These are phyloP conservation scores for Sclerotiophoma versabilis DNA, from an alignment of 2,329 filamentous ascomycete species.

Conservation along the genomic window DNA sequence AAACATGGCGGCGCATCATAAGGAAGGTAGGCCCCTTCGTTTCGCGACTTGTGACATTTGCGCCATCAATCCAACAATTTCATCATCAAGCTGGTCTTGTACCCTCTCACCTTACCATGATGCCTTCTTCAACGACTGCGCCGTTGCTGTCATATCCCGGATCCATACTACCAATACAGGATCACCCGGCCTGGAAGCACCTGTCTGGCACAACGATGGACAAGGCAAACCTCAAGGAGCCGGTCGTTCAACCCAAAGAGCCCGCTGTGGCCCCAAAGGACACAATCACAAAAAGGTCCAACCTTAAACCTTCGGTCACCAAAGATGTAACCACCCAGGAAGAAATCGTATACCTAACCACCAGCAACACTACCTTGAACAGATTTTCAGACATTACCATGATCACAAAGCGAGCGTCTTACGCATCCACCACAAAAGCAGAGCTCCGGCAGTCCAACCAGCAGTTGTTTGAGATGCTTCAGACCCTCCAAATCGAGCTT, in stretches of 20 bases:
- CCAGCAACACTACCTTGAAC: slow-evolving; percentile 9
- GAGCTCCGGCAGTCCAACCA: slow-evolving; percentile 35
- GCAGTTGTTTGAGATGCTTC: slow-evolving; percentile 38
- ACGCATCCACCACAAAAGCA: slow-evolving; percentile 35
- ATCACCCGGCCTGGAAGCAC: slow-evolving; percentile 14
- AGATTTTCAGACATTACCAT: slow-evolving; percentile 12
- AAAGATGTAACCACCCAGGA: slow-evolving; percentile 1
- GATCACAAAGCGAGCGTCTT: slow-evolving; percentile 31
- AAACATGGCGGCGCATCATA: slow-evolving; percentile 13
- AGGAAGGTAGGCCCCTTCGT: slow-evolving; percentile 10
- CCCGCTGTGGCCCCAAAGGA: background rate
- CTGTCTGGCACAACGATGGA: slow-evolving; percentile 10
- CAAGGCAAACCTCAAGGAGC: slow-evolving; percentile 5
- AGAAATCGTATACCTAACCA: slow-evolving; percentile 6
- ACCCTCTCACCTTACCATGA: background rate
- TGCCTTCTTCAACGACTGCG: slow-evolving; percentile 11
- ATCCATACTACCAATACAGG: slow-evolving; percentile 5
- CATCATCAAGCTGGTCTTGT: slow-evolving; percentile 10
- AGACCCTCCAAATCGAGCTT: slow-evolving; percentile 39
- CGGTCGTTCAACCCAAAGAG: slow-evolving; percentile 2
- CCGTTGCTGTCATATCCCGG: slow-evolving; percentile 14
- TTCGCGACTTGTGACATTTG: slow-evolving; percentile 6
- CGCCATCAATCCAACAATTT: slow-evolving; percentile 1
- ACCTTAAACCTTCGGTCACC: background rate
- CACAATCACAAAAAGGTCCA: background rate